Evolutionary conservation across 2,329 filamentous ascomycete genomes (phyloP).

Genomic region (Dothidotthia symphoricarpi): DNA sequence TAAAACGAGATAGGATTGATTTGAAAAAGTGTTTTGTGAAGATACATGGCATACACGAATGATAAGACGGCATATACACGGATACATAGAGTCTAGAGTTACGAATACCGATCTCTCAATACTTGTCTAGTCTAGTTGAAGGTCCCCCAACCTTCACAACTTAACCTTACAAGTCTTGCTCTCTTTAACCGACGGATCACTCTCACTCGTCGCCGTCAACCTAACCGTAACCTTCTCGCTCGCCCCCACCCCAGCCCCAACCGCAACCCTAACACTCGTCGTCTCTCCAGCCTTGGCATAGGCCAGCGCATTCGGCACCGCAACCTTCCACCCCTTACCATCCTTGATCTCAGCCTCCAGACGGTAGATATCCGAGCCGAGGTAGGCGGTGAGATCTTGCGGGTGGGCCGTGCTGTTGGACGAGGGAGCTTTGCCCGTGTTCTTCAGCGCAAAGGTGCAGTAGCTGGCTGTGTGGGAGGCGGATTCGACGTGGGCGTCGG

Average conservation of each 20-base stretch:
- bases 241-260: constrained; percentile 30
- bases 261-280: constrained; percentile 46
- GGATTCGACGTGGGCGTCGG: constrained; percentile 35
- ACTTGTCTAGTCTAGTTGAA: too few species aligned
- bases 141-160: too few species aligned
- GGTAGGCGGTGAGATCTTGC: constrained; percentile 42
- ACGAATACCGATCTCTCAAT: too few species aligned
- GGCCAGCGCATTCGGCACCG: constrained; percentile 43
- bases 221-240: constrained; percentile 43
- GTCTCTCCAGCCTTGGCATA: constrained; percentile 45
- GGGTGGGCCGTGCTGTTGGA: constrained; percentile 23
- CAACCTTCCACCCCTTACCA: constrained; percentile 50
- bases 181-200: constrained; percentile 28
- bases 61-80: too few species aligned
- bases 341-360: constrained; percentile 45
- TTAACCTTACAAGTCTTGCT: constrained; percentile 10
- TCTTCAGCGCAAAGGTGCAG: constrained; percentile 51
- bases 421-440: constrained; percentile 41
- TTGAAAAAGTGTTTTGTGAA: too few species aligned
- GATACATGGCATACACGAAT: too few species aligned
- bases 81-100: too few species aligned
- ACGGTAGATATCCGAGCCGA: constrained; percentile 50
- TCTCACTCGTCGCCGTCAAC: constrained; percentile 50
- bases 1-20: too few species aligned
- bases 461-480: constrained; percentile 39